Evolutionary conservation across 176 grass and related monocot genomes (phyloP).

Genomic region (Aegilops bicornis): DNA sequence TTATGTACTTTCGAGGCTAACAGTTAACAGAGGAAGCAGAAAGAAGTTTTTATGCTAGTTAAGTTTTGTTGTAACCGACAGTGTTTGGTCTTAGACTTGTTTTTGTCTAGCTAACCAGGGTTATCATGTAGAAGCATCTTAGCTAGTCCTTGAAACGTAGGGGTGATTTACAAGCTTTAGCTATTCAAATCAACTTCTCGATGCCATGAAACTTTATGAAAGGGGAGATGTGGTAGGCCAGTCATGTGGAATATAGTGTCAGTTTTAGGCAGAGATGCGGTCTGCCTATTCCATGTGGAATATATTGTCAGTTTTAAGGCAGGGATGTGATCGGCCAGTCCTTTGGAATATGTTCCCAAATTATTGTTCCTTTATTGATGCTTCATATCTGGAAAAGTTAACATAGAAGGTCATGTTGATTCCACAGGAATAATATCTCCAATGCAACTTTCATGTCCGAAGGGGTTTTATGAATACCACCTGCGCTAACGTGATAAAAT

Average conservation of each 20-base stretch:
- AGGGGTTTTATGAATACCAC: not conserved
- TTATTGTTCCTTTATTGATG: slow-evolving; percentile 19
- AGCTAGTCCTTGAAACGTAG: not conserved
- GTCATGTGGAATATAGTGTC: too few relatives aligned
- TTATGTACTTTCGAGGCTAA: not conserved
- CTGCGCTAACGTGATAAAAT: not conserved
- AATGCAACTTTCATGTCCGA: too few relatives aligned
- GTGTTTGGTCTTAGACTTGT: not conserved
- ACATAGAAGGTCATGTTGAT: not conserved
- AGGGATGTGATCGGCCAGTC: not conserved
- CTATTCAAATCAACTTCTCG: not conserved
- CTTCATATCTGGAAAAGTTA: not conserved
- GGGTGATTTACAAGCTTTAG: not conserved
- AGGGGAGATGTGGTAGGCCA: too few relatives aligned
- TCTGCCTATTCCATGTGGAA: too few relatives aligned
- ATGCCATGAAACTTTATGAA: too few relatives aligned
- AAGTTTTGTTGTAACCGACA: not conserved
- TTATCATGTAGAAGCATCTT: not conserved
- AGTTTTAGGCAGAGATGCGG: too few relatives aligned
- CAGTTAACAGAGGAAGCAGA: not conserved
- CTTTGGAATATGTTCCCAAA: not conserved
- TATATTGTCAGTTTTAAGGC: not conserved
- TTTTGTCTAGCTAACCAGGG: not conserved
- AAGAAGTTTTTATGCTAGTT: too few relatives aligned
- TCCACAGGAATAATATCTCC: not conserved